Conservation (phyloP, 2,329 filamentous ascomycete genomes). For the Fusarium sp. region DNA sequence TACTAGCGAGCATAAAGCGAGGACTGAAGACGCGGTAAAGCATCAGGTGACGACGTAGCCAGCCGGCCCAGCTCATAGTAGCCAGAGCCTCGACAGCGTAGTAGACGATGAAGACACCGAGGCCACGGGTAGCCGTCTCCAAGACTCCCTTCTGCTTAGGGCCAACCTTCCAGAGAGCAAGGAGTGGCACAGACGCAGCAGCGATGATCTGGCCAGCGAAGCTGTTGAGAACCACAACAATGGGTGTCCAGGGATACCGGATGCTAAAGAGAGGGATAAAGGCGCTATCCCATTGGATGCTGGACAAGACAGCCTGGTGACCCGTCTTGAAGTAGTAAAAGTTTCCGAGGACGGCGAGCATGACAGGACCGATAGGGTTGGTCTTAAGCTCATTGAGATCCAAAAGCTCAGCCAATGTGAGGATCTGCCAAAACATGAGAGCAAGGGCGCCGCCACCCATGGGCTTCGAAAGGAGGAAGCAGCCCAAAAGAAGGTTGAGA, state of each 20-base stretch:
- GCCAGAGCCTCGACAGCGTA: slow-evolving; percentile 87
- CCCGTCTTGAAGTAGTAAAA: slow-evolving; percentile 99
- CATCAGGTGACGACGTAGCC: slow-evolving; percentile 93
- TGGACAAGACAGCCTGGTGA: slow-evolving; percentile 88
- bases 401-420: slow-evolving; percentile 79
- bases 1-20: slow-evolving; percentile 86
- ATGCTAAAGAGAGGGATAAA: slow-evolving; percentile 90
- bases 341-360: slow-evolving; percentile 89
- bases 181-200: slow-evolving; percentile 82
- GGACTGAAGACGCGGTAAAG: slow-evolving; percentile 95
- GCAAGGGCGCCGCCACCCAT: slow-evolving; percentile 91
- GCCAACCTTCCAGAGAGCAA: slow-evolving; percentile 90
- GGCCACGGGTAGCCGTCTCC: slow-evolving; percentile 77
- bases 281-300: slow-evolving; percentile 95
- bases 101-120: slow-evolving; percentile 83
- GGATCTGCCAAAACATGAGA: slow-evolving; percentile 88
- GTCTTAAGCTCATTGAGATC: slow-evolving; percentile 73
- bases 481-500: slow-evolving; percentile 81
- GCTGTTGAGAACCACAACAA: slow-evolving; percentile 87
- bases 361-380: slow-evolving; percentile 84
- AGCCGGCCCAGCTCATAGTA: slow-evolving; percentile 91
- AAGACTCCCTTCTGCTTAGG: slow-evolving; percentile 80
- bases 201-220: slow-evolving; percentile 92
- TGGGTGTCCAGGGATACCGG: slow-evolving; percentile 89
- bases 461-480: slow-evolving; percentile 89